Conservation (phyloP, 371 early-diverging fungal genomes). For the Mucor lusitanicus region DNA sequence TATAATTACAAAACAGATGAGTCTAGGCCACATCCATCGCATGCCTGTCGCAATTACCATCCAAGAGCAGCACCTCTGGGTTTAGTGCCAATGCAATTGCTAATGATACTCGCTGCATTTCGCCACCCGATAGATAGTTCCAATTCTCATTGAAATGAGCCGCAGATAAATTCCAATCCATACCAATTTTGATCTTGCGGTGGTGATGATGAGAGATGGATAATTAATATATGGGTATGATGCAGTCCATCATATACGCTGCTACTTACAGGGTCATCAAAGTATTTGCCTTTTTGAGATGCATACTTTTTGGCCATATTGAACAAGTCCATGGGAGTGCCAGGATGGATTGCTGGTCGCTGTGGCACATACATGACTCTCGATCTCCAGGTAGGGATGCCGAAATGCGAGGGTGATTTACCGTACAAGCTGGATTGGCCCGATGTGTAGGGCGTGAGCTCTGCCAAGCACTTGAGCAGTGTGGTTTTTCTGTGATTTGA, state of each 20-base stretch:
- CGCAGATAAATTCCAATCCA: conserved; percentile 68
- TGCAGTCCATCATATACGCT: background rate
- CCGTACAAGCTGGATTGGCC: conserved; percentile 62
- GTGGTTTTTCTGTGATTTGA: conserved; percentile 75
- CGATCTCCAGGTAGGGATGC: conserved; percentile 77
- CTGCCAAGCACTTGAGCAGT: conserved; percentile 79
- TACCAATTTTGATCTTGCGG: conserved; percentile 50
- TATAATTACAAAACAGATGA: conserved; percentile 14
- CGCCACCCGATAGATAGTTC: conserved; percentile 84
- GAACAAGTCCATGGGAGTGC: conserved; percentile 74
- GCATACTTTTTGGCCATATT: conserved; percentile 59
- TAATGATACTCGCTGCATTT: conserved; percentile 79
- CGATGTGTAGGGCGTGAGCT: conserved; percentile 65
- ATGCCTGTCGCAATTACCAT: conserved; percentile 53
- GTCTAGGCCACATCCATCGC: background rate
- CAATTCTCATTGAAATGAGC: conserved; percentile 77
- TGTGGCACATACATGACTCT: conserved; percentile 89
- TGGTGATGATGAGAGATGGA: background rate
- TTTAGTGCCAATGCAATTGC: conserved; percentile 81
- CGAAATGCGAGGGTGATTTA: conserved; percentile 62
- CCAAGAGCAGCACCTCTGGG: conserved; percentile 79
- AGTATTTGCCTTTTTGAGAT: conserved; percentile 49
- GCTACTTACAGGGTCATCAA: conserved; percentile 62
- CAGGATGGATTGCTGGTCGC: conserved; percentile 72
- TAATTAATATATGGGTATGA: background rate